Evolutionary conservation across 73 alveolate genomes (phyloP).

Genomic region (Blepharisma stoltei): DNA sequence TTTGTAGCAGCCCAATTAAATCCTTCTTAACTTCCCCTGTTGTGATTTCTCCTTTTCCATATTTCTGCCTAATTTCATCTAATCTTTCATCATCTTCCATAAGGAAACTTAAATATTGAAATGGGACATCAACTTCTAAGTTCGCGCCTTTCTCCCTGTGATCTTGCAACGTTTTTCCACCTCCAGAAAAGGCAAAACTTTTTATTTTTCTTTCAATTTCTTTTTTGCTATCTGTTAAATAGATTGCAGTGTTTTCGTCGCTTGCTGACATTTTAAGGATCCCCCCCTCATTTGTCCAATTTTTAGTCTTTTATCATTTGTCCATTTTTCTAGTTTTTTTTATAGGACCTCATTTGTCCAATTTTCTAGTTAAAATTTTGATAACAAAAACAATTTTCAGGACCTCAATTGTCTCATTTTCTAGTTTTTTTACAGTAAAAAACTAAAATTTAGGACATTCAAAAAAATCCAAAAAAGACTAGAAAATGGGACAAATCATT

Average conservation of each 20-base stretch:
- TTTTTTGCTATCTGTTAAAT: constrained; percentile 78
- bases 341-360: too few species aligned
- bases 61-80: constrained; percentile 76
- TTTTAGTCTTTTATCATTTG: too few species aligned
- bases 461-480: too few species aligned
- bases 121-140: constrained; percentile 83
- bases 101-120: constrained; percentile 83
- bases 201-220: constrained; percentile 89
- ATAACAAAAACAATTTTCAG: too few species aligned
- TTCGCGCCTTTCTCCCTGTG: constrained; percentile 96
- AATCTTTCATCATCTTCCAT: constrained; percentile 93
- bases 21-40: constrained; percentile 89
- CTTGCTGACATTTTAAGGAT: constrained; percentile 80
- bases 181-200: constrained; percentile 96
- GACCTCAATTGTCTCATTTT: too few species aligned
- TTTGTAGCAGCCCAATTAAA: constrained; percentile 64
- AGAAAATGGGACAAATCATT: too few species aligned
- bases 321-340: too few species aligned
- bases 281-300: too few species aligned
- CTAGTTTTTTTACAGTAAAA: too few species aligned
- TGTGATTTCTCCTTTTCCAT: constrained; percentile 86
- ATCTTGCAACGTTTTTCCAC: constrained; percentile 91
- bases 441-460: too few species aligned
- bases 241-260: constrained; percentile 65
- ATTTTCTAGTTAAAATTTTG: too few species aligned